Percentiles rank a stretch among this genome's conserved stretches.
These are phyloP conservation scores for Cladobotryum protrusum DNA, from an alignment of 2,329 filamentous ascomycete genomes.

Conservation along the genomic window DNA sequence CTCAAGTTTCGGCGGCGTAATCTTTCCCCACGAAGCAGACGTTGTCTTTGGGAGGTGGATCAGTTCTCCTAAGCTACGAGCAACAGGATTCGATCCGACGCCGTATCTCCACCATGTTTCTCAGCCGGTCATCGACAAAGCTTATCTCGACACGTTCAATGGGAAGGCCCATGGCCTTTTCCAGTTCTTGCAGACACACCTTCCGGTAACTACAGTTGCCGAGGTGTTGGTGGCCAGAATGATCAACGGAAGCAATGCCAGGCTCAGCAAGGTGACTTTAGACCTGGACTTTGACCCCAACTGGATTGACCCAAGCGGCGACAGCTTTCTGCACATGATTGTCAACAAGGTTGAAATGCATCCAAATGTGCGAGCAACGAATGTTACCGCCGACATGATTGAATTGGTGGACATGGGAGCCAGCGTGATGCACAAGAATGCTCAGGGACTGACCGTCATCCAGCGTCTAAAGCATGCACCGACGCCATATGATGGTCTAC, in stretches of 20 bases:
- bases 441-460: background rate
- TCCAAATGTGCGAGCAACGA: background rate
- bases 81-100: background rate
- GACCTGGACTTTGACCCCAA: conserved; percentile 1
- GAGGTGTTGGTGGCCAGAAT: background rate
- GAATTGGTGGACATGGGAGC: background rate
- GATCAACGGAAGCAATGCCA: background rate
- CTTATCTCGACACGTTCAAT: background rate
- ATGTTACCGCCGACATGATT: background rate
- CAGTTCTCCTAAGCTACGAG: background rate
- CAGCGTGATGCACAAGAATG: background rate
- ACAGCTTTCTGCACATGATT: conserved; percentile 8
- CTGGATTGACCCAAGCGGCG: background rate
- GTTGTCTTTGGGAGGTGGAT: conserved; percentile 5
- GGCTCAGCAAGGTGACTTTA: background rate
- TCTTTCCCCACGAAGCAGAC: conserved; percentile 1
- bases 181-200: background rate
- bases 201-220: background rate
- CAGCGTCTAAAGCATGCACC: background rate
- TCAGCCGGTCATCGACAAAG: background rate
- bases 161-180: background rate
- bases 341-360: background rate
- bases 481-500: background rate
- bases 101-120: background rate
- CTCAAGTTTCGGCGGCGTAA: background rate